These are phyloP conservation scores for Boletus nobilissimus DNA, from an alignment of 1,284 basidiomycete species.

Conservation along the genomic window DNA sequence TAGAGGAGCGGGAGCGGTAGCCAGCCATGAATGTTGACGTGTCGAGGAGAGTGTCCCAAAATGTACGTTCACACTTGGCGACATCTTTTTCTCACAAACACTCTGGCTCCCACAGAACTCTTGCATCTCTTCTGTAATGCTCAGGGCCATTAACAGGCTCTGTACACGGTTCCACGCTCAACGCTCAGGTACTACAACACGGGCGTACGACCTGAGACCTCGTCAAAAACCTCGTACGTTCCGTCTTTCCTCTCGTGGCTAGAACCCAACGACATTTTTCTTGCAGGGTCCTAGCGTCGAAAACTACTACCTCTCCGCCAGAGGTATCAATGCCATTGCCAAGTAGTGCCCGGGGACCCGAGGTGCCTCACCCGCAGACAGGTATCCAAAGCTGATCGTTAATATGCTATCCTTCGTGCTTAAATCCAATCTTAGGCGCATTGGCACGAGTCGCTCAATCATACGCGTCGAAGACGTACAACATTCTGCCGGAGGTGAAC, in stretches of 20 bases:
- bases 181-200: constrained; percentile 87
- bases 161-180: constrained; percentile 86
- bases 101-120: constrained; percentile 83
- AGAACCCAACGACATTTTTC: neutral
- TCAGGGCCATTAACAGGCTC: constrained; percentile 63
- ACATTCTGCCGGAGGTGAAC: constrained; percentile 42
- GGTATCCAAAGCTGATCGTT: neutral
- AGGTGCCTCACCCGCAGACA: neutral
- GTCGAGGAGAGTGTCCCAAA: constrained; percentile 74
- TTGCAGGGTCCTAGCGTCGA: constrained; percentile 56
- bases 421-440: neutral
- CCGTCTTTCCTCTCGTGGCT: constrained; percentile 59
- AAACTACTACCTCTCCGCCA: constrained; percentile 60
- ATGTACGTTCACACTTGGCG: constrained; percentile 53
- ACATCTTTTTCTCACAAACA: constrained; percentile 57
- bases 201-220: constrained; percentile 86
- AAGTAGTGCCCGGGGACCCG: constrained; percentile 41
- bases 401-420: neutral
- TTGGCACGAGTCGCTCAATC: too few relatives aligned
- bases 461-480: too few relatives aligned
- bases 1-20: too few relatives aligned
- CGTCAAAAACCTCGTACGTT: constrained; percentile 77
- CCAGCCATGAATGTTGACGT: too few relatives aligned
- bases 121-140: neutral
- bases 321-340: constrained; percentile 64